Base-by-base conservation (phyloP, 768 basidiomycete species). In the Russula compacta region DNA sequence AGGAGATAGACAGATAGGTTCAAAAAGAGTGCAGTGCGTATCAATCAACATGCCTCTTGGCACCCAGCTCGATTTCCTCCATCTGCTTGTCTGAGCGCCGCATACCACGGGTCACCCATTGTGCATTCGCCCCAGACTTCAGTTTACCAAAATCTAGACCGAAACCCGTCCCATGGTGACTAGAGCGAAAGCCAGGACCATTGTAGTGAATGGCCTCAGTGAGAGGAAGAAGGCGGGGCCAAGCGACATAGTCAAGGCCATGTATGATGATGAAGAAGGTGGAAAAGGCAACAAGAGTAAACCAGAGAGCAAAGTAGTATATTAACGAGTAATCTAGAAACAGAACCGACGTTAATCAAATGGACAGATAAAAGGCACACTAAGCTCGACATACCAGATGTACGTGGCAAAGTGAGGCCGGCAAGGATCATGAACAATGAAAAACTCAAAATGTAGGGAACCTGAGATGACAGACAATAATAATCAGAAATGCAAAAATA, bases 171-270 rank as follows among this genome's bases (percentile, higher is more conserved):
- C 94, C 93, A 61, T 88, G 78, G 57, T 83, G 78, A 5, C 76
- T 83, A 5, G 90, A 87, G 39, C 89, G 85, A 77, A 81, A 92
- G 5, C 94, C 95, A 38, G 92, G 88, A 15, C 97, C 97, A 51
- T 80, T 78, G 72, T 98, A 99, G 69, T 89, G 84, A 58, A 98
- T 86, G 54, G 86, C 77, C 59, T 92, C 89, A 33, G 77, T 76
- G 4, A 86, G 84, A 0, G 92, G 88, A 64, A 89, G 81, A 57
- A 99, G 79, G 11, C 87, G 82, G 12, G 97, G 97, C 91, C 94
- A 98, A 15, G 89, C 82, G 57, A 99, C 95, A 70, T 97, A 99
- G 63, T 93, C 90, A 65, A 95, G 85, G 40, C 95, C 95, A 72
- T 95, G 81, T n/a, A 82, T 72, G 68, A 86, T 65, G 65, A 98